Percentiles rank a stretch among this genome's conserved stretches.
Conservation (phyloP, 2,329 filamentous ascomycete species). For the Periconia digitata region DNA sequence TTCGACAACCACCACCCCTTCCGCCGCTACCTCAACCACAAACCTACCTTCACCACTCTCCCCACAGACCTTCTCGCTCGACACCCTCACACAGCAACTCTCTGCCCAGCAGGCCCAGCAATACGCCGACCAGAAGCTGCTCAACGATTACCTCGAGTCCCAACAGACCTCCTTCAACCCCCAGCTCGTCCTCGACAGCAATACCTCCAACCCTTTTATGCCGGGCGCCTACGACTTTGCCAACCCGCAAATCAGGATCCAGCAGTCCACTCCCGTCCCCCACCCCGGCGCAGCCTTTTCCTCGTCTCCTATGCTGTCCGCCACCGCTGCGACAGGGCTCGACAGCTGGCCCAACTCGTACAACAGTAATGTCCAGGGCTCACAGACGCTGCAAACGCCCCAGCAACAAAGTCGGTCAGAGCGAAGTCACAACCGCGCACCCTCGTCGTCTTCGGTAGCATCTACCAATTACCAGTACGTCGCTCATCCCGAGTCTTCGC, state of each 20-base stretch:
- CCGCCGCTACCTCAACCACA: constrained; percentile 23
- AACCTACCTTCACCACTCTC: constrained; percentile 33
- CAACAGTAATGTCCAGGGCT: constrained; percentile 29
- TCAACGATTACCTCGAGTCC: constrained; percentile 42
- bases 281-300: constrained; percentile 36
- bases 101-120: constrained; percentile 24
- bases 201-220: constrained; percentile 33
- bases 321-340: constrained; percentile 23
- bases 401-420: constrained; percentile 24
- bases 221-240: constrained; percentile 34
- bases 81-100: constrained; percentile 28
- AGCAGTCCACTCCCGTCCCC: constrained; percentile 44
- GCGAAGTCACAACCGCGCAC: constrained; percentile 41
- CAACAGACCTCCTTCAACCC: constrained; percentile 32
- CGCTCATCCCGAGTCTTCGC: constrained; percentile 47
- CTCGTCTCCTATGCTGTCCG: constrained; percentile 31
- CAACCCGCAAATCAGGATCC: constrained; percentile 43
- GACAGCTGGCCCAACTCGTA: constrained; percentile 31
- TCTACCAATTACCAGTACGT: constrained; percentile 48
- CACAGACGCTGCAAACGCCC: constrained; percentile 37
- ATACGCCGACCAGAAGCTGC: constrained; percentile 36
- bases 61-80: constrained; percentile 31
- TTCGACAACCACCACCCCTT: constrained; percentile 22
- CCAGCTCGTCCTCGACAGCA: constrained; percentile 14
- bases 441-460: constrained; percentile 43